Evolutionary conservation across 2,329 filamentous ascomycete species (phyloP), one percentile per base, ranked within the genome.

Genomic region (Penicillium hordei): DNA sequence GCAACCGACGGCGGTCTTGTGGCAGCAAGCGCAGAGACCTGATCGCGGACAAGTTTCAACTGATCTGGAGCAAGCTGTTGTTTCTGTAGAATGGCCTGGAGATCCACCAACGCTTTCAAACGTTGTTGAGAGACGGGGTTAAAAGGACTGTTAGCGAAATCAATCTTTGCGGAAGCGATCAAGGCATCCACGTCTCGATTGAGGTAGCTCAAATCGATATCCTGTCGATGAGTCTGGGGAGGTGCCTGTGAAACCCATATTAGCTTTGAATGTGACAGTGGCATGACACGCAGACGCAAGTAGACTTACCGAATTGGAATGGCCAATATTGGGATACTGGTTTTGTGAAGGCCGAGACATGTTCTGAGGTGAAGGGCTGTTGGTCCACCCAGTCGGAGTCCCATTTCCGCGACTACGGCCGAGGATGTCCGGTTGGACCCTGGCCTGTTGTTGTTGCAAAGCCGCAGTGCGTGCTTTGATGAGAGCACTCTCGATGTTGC

Each of bases 401-500:
- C 80, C 75, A 68, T 77, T 73, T 68, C 71, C 80, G 65, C 78
- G 83, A 69, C 75, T 78, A 64, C 80, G 81, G 60, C 77, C 79
- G 63, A 80, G 81, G 21, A 83, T 69, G 57, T 86, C 82, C 60
- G 83, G 82, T 61, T 86, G 84, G 50, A 74, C 79, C 63, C 83
- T 81, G 45, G 74, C 72, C 61, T 81, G 75, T 52, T 79, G 77
- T 48, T 77, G 74, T 57, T 82, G 76, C 48, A 82, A 68, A 25
- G 79, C 78, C n/a, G 82, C 81, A 44, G 83, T 85, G 60, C 83
- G 82, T 52, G 90, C 91, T 75, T 94, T 96, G 74, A 94, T 91
- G 59, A 99, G 81, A 50, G 93, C 93, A 75, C 91, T 96, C 75
- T 99, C 94, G 65, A 99, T 97, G 43, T 91, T 90, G 52, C 89